Percentiles rank a stretch among this genome's conserved stretches.
These are phyloP conservation scores for Sporothrix dimorphospora DNA, from an alignment of 2,329 filamentous ascomycete genomes.

Conservation along the genomic window DNA sequence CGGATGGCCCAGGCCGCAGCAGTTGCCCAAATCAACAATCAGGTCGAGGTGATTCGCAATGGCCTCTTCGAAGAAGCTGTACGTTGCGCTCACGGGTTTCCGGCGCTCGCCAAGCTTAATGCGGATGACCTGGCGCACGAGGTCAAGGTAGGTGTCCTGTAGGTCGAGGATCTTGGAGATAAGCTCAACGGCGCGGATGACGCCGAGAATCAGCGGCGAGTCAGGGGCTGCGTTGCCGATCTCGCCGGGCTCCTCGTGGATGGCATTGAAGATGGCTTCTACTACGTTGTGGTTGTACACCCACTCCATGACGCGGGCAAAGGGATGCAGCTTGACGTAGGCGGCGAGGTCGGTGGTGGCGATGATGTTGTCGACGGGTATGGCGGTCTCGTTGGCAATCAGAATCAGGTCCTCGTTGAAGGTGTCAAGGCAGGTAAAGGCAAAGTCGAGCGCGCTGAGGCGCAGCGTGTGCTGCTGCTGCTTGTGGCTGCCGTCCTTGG, in stretches of 20 bases:
- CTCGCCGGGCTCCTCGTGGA: slow-evolving; percentile 74
- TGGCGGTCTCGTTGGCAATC: slow-evolving; percentile 76
- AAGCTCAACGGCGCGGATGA: slow-evolving; percentile 80
- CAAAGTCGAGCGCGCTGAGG: slow-evolving; percentile 82
- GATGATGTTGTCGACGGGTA: slow-evolving; percentile 76
- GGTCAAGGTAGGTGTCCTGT: slow-evolving; percentile 87
- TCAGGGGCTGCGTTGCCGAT: slow-evolving; percentile 73
- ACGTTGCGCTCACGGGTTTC: slow-evolving; percentile 68
- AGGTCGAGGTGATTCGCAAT: slow-evolving; percentile 78
- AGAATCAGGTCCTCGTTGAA: slow-evolving; percentile 95
- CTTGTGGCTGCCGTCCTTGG: slow-evolving; percentile 53
- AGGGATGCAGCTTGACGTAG: slow-evolving; percentile 89
- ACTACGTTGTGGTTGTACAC: slow-evolving; percentile 93
- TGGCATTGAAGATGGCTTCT: slow-evolving; percentile 73
- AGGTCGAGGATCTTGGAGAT: slow-evolving; percentile 82
- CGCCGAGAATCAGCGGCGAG: slow-evolving; percentile 78
- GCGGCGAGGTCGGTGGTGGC: slow-evolving; percentile 72
- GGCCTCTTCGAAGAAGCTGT: slow-evolving; percentile 90
- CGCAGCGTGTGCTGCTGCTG: slow-evolving; percentile 73
- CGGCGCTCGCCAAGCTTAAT: slow-evolving; percentile 62
- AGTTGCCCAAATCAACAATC: slow-evolving; percentile 81
- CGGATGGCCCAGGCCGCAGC: slow-evolving; percentile 82
- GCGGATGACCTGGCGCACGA: slow-evolving; percentile 80
- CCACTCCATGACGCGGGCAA: slow-evolving; percentile 96
- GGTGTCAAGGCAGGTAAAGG: slow-evolving; percentile 73